phyloP scores from a whole-genome alignment of 306 rosid genomes.

The Rosa chinensis region DNA sequence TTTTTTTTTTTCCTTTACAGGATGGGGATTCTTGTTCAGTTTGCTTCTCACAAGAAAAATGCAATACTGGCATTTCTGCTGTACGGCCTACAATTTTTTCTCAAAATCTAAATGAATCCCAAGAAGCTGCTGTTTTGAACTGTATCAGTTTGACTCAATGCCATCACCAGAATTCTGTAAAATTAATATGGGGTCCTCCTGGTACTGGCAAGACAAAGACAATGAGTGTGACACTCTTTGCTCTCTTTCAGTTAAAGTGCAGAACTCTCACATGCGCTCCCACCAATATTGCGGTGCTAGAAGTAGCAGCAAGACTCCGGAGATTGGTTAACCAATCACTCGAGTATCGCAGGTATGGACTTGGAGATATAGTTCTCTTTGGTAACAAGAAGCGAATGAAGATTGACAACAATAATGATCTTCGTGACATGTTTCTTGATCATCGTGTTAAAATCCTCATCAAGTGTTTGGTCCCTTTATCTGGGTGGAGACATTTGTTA shows the following conservation, averaged over 20 bases:
- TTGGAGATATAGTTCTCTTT: slow-evolving; percentile 39
- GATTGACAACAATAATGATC: slow-evolving; percentile 18
- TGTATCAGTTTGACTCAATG: slow-evolving; percentile 37
- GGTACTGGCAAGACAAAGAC: slow-evolving; percentile 53
- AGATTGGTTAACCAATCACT: slow-evolving; percentile 10
- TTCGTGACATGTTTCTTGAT: slow-evolving; percentile 32
- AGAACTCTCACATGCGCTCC: slow-evolving; percentile 52
- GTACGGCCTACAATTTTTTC: slow-evolving; percentile 6
- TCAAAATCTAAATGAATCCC: slow-evolving; percentile 49
- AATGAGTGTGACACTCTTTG: slow-evolving; percentile 34
- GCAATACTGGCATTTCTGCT: neutral
- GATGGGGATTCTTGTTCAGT: slow-evolving; percentile 26
- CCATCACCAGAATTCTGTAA: slow-evolving; percentile 30
- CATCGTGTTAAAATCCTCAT: slow-evolving; percentile 18
- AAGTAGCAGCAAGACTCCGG: slow-evolving; percentile 27
- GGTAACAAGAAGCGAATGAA: slow-evolving; percentile 31
- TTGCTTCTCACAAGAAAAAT: slow-evolving; percentile 15
- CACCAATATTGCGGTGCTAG: slow-evolving; percentile 41
- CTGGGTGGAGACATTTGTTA: slow-evolving; percentile 28
- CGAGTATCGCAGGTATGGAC: slow-evolving; percentile 16
- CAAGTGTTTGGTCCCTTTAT: neutral
- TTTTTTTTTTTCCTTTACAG: slow-evolving; percentile 30
- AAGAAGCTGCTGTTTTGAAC: slow-evolving; percentile 38
- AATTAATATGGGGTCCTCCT: slow-evolving; percentile 43
- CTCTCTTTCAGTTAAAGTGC: slow-evolving; percentile 35